Evolutionary conservation across 768 basidiomycete genomes (phyloP).

Genomic region (Tephrocybe rancida): DNA sequence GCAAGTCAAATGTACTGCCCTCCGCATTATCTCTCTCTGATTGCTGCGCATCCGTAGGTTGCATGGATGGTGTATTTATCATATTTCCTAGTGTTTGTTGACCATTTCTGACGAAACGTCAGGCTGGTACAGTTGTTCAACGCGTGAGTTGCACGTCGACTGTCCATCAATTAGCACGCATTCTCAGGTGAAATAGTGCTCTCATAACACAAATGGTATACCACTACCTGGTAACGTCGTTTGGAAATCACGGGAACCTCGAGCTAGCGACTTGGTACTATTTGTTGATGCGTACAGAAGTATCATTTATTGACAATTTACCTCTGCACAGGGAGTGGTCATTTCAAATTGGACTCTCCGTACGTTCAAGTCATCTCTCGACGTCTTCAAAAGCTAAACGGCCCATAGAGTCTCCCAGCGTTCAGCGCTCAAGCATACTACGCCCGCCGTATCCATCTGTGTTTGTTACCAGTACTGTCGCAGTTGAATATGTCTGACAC

Average conservation of each 20-base stretch:
- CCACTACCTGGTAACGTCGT: not conserved
- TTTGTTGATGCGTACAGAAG: not conserved
- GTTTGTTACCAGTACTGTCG: not conserved
- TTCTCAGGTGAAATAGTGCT: not conserved
- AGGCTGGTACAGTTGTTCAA: not conserved
- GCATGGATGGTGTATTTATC: slow-evolving; percentile 4
- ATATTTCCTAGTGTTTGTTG: not conserved
- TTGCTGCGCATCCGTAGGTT: not conserved
- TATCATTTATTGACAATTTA: too few relatives aligned
- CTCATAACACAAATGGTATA: slow-evolving; percentile 1
- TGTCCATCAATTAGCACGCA: not conserved
- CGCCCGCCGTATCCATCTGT: not conserved
- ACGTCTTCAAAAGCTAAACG: not conserved
- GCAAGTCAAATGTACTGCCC: not conserved
- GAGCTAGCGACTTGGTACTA: not conserved
- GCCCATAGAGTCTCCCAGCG: not conserved
- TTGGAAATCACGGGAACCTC: not conserved
- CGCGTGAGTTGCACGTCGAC: not conserved
- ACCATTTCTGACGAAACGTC: not conserved
- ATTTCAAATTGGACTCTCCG: not conserved
- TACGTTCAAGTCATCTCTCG: not conserved
- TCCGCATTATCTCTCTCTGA: too few relatives aligned
- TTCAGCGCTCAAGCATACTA: slow-evolving; percentile 8
- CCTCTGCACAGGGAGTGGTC: not conserved
- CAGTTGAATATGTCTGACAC: not conserved